Base-by-base conservation (phyloP, 805 yeast species). In the Jamesozyma spencerorum region DNA sequence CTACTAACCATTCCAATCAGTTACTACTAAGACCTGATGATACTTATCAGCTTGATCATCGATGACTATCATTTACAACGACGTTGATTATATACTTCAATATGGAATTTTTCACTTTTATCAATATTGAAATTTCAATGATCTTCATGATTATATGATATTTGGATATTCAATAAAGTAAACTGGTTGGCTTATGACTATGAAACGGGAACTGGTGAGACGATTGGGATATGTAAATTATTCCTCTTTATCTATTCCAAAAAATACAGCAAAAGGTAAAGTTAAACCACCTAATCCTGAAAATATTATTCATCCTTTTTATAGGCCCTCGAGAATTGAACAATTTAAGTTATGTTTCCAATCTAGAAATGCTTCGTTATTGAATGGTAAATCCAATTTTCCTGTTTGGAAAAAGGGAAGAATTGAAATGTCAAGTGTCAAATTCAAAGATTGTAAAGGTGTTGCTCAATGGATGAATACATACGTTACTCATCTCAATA, bases 221-320 rank as follows among this genome's bases (percentile, higher is more conserved):
- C 10, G 26, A 7, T 22, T 22, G 10, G 10, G 26, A 22, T 7
- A 10, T 22, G 26, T 10, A 22, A 6, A 22, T 31, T 32, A 38
- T 18, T 10, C 36, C 7, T 10, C 31, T 7, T 38, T 36, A 36
- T n/a, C 20, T 12, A 38, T 38, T 7, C 40, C 40, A 4, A 26
- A 15, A 11, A 38, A 38, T 24, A 12, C 18, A 1, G 15, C 13
- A 4, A 31, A 31, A 14, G 24, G 6, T 2, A 12, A 32, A n/a
- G 17, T 22, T 5, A n/a, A 31, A 6, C 24, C 14, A 4, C 18
- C n/a, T 6, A 26, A 32, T 20, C 43, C 53, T 5, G 39, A 39
- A 13, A 46, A 49, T 22, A 42, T 51, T 3, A 38, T 48, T 3
- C 62, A 59, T 37, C 57, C 62, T 7, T 57, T 55, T 41, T 59